Base-by-base conservation (phyloP, 2,329 filamentous ascomycete genomes). In the Mycogone perniciosa region DNA sequence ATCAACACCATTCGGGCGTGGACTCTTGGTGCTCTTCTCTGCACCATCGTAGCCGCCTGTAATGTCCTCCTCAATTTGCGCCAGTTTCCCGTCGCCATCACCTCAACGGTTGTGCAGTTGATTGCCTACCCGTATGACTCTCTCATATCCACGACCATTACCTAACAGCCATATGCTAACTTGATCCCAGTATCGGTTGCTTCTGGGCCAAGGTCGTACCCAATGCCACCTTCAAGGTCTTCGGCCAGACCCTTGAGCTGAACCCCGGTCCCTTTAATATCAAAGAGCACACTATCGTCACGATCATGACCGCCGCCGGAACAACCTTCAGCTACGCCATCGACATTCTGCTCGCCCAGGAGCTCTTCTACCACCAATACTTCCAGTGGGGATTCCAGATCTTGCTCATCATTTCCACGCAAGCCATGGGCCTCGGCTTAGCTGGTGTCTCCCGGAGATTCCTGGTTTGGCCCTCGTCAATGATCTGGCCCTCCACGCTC, bases 401-500 rank as follows among this genome's bases (percentile, higher is more conserved):
- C 4, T 65, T 84, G 7, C 70, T 82, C 51, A 75, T 74, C 43
- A 73, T 83, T 54, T 80, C 78, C 4, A 82, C 78, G 1, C 77
- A 84, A 51, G 72, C 80, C 59, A 78, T 81, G 46, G 82, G 82
- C 5, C 82, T 82, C 54, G 81, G 81, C 2, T 67, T 85, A 31
- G 81, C 82, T 6, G 81, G 81, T 2, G 63, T 84, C 49, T 70
- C 73, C 27, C 71, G 79, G 26, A 73, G 77, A 29, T 83, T 80
- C 65, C 71, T 84, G 11, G 75, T 80, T 10, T 76, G 71, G 64
- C 81, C 78, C 1, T 77, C 81, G 3, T 73, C 78, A 42, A 83
- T 83, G 80, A 77, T 84, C 49, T 84, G 80, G 80, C 80, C 80
- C 2, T 71, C 74, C 29, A 74, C 77, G 30, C 66, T 81, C 30